Evolutionary conservation across 2,329 filamentous ascomycete species (phyloP), one percentile per base, ranked within the genome.

Genomic region (Phialocephala subalpina): DNA sequence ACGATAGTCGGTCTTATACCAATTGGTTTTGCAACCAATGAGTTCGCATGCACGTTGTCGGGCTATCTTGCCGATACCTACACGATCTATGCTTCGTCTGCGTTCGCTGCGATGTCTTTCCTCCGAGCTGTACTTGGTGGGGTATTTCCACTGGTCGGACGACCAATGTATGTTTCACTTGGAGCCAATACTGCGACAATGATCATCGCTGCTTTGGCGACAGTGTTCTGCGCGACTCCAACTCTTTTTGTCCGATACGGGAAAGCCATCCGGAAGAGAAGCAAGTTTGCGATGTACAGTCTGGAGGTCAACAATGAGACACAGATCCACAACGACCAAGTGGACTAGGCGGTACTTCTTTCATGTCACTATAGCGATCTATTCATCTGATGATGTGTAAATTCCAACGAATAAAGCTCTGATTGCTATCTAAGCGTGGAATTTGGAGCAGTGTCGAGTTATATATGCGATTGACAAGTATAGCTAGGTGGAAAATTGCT

Each of bases 1-100:
- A 78, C 81, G 2, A 78, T 79, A 4, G 58, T 80, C 0, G 76
- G 79, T 0, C 76, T 85, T 2, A 72, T 81, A 0, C 72, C 81
- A 2, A 76, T 84, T 9, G 83, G 83, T 0, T 85, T 82, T 71
- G 80, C 81, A 0, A 70, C 81, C 27, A 83, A 83, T 18, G 83
- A 85, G 64, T 78, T 83, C 52, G 79, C 79, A 20, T 78, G 66
- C 52, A 69, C 69, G 2, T 70, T 83, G 0, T 76, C 77, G 1
- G 80, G 80, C 1, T 83, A 83, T 58, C 73, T 83, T 11, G 77
- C 80, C 0, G 82, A 83, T 69, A 78, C 78, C 25, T 83, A 83
- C 63, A 73, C 79, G 20, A 78, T 76, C 16, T 82, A 81, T 58
- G 79, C 81, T 1, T 79, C 80, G 0, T 82, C 80, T 55, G 82